Evolutionary conservation across 2,329 filamentous ascomycete genomes (phyloP).

Genomic region (Microsporum audouinii): DNA sequence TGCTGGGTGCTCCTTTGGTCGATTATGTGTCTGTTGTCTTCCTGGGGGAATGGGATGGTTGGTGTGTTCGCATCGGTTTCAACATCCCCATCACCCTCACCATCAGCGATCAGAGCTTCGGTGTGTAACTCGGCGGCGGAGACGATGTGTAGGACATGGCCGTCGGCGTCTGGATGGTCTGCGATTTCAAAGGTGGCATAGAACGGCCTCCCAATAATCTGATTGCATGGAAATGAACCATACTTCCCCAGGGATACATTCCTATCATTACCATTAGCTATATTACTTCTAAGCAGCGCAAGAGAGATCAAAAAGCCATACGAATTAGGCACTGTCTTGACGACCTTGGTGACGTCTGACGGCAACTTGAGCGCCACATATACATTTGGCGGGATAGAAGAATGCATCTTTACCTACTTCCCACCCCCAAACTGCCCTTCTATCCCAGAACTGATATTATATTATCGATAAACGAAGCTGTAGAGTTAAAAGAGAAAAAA

Average conservation of each 20-base stretch:
- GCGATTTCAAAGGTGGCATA: conserved; percentile 83
- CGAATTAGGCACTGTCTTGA: conserved; percentile 52
- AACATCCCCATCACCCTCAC: conserved; percentile 21
- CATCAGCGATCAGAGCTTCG: conserved; percentile 52
- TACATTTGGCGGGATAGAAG: conserved; percentile 28
- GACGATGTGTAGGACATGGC: conserved; percentile 61
- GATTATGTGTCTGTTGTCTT: conserved; percentile 48
- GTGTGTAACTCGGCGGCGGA: conserved; percentile 71
- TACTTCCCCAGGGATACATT: conserved; percentile 86
- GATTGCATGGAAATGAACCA: conserved; percentile 77
- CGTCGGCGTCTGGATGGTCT: conserved; percentile 54
- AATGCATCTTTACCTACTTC: conserved; percentile 25
- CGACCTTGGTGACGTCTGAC: conserved; percentile 46
- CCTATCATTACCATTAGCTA: conserved; percentile 37
- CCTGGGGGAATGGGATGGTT: conserved; percentile 32
- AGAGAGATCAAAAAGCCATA: conserved; percentile 33
- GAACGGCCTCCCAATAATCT: conserved; percentile 82
- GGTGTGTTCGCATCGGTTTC: conserved; percentile 22
- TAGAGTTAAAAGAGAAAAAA: too few relatives aligned
- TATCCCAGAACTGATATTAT: neutral
- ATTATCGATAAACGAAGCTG: too few relatives aligned
- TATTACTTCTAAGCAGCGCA: conserved; percentile 11
- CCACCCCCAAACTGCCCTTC: neutral
- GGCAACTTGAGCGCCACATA: conserved; percentile 33
- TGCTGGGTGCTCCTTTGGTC: conserved; percentile 61